These are phyloP conservation scores for Oxyria digyna DNA, from an alignment of 148 eudicot genomes.

Conservation along the genomic window DNA sequence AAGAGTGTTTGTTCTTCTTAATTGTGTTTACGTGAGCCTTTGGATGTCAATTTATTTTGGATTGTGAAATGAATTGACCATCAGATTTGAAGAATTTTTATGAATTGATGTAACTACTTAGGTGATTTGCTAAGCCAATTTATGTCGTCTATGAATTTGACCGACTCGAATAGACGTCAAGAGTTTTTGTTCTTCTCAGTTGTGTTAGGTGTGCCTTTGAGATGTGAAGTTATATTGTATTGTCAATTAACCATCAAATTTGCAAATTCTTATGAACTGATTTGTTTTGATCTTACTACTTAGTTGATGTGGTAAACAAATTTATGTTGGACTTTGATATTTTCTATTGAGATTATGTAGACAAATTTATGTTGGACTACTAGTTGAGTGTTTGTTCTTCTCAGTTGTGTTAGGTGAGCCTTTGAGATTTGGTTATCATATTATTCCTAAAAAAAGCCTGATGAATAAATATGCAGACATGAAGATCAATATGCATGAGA, in stretches of 20 bases:
- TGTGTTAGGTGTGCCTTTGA: background rate
- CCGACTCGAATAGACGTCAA: background rate
- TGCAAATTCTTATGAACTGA: background rate
- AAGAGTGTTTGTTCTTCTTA: background rate
- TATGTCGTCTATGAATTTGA: too few relatives aligned
- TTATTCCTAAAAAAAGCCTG: too few relatives aligned
- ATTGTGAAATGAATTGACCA: too few relatives aligned
- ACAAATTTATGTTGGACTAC: background rate
- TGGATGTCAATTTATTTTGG: background rate
- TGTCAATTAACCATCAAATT: background rate
- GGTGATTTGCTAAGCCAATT: background rate
- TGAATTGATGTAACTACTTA: background rate
- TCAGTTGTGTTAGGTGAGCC: too few relatives aligned
- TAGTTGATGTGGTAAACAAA: background rate
- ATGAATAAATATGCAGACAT: too few relatives aligned
- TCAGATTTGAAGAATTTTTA: too few relatives aligned
- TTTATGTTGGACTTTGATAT: background rate
- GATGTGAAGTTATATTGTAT: background rate
- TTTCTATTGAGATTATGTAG: background rate
- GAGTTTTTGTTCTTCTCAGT: background rate
- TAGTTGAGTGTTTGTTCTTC: too few relatives aligned
- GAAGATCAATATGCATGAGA: too few relatives aligned
- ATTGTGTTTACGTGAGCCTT: too few relatives aligned
- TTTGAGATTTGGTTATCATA: too few relatives aligned
- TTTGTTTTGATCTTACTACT: background rate